Base-by-base conservation (phyloP, 495 filamentous ascomycete genomes). In the Penicillium cataractarum region DNA sequence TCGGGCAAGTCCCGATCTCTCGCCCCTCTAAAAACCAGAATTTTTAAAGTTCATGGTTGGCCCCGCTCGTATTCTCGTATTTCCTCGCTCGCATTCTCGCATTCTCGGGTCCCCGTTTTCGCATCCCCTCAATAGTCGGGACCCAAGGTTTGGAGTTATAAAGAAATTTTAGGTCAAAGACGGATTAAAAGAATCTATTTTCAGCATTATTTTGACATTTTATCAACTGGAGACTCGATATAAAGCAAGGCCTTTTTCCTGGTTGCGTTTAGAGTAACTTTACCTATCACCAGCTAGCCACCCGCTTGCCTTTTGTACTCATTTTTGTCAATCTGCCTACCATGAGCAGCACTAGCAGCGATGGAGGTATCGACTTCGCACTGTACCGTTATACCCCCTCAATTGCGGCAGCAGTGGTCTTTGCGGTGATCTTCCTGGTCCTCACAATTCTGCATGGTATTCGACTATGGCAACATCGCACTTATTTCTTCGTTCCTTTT, bases 361-460 rank as follows among this genome's bases (percentile, higher is more conserved):
- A 60, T 29, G 48, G 61, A 27, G 52, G 52, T 8, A 26, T 48
- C 31, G 53, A 64, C 50, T 73, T 63, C 51, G 61, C 64, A 21
- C 64, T 73, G 24, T 73, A 68, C 61, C 60, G 65, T 5, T 73
- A 73, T 31, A 62, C 62, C 13, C 87, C 86, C 2, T 84, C 78
- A 4, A 57, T 85, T 27, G 71, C 70, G 3, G 81, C 80, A 1
- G 86, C 82, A 5, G 61, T 76, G 4, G 67, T 86, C 12, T 87
- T 85, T 55, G 62, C 78, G 5, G 66, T 71, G 5, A 66, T 87
- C 7, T 89, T 89, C 61, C 60, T 71, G 17, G 33, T 78, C 40
- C 62, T 76, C 3, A 67, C 82, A 13, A n/a, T 75, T n/a, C 60
- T 73, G 1, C 87, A 89, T 59, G 19, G 63, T 19, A 74, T 64